phyloP scores from a whole-genome alignment of 1,284 basidiomycete genomes.

The Trichosporon sp. region DNA sequence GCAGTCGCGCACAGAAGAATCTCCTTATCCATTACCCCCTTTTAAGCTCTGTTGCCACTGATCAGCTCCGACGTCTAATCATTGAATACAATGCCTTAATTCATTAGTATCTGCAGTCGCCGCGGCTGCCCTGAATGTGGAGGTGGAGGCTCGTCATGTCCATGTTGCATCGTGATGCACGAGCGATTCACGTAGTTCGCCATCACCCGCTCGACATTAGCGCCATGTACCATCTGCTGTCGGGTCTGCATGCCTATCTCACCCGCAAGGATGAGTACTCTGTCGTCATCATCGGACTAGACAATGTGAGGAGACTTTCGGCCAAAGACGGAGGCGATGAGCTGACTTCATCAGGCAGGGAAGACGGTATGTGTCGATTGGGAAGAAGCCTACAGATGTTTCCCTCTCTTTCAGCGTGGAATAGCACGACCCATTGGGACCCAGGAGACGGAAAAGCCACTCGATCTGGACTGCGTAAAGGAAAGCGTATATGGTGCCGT shows the following conservation, averaged over 20 bases:
- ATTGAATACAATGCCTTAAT: not conserved
- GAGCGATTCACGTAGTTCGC: not conserved
- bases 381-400: not conserved
- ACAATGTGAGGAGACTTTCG: slow-evolving; percentile 42
- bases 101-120: not conserved
- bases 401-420: not conserved
- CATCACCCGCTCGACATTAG: not conserved
- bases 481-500: no score
- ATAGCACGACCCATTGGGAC: no score
- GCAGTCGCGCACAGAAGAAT: not conserved
- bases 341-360: slow-evolving; percentile 55
- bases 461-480: no score
- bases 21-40: not conserved
- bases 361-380: slow-evolving; percentile 63
- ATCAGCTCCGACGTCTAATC: not conserved
- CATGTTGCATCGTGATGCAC: not conserved
- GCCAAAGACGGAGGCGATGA: not conserved
- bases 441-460: no score
- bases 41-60: not conserved
- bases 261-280: slow-evolving; percentile 92
- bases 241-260: slow-evolving; percentile 79
- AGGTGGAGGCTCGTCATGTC: not conserved
- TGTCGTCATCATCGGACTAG: slow-evolving; percentile 76
- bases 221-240: slow-evolving; percentile 78
- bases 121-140: not conserved